Evolutionary conservation across 176 grass and related monocot species (phyloP).

Genomic region (Raddia distichophylla): DNA sequence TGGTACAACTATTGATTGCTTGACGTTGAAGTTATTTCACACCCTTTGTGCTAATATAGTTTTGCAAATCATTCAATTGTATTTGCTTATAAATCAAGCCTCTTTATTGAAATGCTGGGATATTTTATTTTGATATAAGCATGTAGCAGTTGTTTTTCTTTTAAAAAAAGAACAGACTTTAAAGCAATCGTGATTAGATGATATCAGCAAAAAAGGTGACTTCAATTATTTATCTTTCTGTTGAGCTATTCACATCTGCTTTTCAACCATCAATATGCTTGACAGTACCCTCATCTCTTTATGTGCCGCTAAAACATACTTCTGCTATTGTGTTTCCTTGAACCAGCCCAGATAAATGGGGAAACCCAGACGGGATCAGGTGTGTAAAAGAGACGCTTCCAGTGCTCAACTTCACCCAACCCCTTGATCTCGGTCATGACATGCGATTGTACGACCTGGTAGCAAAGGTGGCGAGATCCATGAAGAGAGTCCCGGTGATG

Average conservation of each 20-base stretch:
- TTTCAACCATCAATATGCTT: background rate
- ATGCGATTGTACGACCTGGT: conserved; percentile 57
- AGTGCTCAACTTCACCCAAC: conserved; percentile 52
- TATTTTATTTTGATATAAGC: conserved; percentile 9
- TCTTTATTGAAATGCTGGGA: background rate
- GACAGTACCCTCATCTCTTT: background rate
- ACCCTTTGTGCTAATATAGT: background rate
- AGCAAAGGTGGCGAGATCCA: conserved; percentile 41
- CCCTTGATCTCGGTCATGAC: conserved; percentile 56
- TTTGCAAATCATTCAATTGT: background rate
- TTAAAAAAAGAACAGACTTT: too few relatives aligned
- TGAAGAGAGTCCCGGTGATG: conserved; percentile 52
- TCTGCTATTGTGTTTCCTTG: conserved; percentile 10
- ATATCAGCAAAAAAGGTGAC: conserved; percentile 12
- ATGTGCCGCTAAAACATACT: background rate
- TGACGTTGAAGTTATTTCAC: conserved; percentile 1
- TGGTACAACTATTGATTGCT: too few relatives aligned
- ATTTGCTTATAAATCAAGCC: background rate
- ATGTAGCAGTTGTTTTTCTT: background rate
- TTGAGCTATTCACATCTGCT: background rate
- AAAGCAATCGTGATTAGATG: background rate
- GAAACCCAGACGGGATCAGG: conserved; percentile 67
- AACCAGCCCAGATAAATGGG: conserved; percentile 64
- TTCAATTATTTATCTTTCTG: background rate
- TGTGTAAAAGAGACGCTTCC: conserved; percentile 71